Percentiles rank a stretch among this genome's conserved stretches.
Evolutionary conservation across 1,284 basidiomycete genomes (phyloP).

Genomic region (Tilletia setariae): DNA sequence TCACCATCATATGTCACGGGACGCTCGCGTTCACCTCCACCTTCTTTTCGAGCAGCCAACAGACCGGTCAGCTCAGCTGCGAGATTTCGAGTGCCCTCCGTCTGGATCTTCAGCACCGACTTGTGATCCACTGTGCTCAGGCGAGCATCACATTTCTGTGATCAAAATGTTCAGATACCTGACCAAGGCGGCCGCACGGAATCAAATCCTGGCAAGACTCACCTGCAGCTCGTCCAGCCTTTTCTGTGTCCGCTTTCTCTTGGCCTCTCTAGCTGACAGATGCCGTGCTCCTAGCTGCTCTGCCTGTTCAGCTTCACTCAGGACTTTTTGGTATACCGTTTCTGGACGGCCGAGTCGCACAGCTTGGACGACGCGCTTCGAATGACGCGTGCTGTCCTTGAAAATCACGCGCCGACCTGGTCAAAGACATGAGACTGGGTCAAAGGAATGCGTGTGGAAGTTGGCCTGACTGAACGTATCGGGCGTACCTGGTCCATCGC

Average conservation of each 20-base stretch:
- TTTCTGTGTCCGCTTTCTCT: neutral
- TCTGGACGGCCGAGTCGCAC: conserved; percentile 6
- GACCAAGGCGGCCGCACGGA: too few relatives aligned
- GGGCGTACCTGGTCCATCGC: too few relatives aligned
- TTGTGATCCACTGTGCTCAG: neutral
- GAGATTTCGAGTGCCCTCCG: neutral
- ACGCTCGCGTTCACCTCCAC: neutral
- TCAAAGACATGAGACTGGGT: too few relatives aligned
- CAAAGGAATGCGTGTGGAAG: too few relatives aligned
- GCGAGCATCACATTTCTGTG: too few relatives aligned
- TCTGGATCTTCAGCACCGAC: neutral
- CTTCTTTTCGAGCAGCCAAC: neutral
- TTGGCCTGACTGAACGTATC: too few relatives aligned
- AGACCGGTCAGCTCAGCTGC: neutral
- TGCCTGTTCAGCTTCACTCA: conserved; percentile 1
- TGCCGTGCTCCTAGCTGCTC: conserved; percentile 2
- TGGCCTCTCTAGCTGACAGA: neutral
- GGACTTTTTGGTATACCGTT: neutral
- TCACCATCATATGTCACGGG: neutral
- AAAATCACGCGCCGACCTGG: neutral
- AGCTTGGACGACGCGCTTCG: conserved; percentile 6
- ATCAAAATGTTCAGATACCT: too few relatives aligned
- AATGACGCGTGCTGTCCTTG: conserved; percentile 1
- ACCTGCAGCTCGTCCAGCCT: conserved; percentile 5
- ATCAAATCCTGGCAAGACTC: neutral